phyloP scores from a whole-genome alignment of 2,329 filamentous ascomycete species.

The Aspergillus unguis region DNA sequence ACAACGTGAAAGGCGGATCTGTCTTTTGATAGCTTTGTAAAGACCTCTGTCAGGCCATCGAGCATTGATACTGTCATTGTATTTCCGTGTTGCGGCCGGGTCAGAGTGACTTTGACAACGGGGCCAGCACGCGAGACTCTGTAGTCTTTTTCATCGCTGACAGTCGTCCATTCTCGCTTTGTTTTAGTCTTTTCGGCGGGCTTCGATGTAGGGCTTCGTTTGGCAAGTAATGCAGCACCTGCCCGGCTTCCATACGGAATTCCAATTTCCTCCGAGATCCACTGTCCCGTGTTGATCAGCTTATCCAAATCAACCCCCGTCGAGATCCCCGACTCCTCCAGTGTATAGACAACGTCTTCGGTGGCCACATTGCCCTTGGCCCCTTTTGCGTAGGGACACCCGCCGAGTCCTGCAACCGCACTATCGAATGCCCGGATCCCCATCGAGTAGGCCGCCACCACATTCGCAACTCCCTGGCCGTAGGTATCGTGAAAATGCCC shows the following conservation, averaged over 20 bases:
- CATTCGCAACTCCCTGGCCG: constrained; percentile 79
- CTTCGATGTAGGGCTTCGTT: background rate
- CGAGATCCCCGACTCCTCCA: constrained; percentile 59
- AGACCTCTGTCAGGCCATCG: constrained; percentile 26
- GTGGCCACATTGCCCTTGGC: constrained; percentile 84
- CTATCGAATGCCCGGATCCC: constrained; percentile 77
- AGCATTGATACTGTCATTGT: constrained; percentile 40
- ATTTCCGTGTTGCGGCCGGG: constrained; percentile 40
- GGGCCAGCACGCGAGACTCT: constrained; percentile 29
- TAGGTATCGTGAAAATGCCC: constrained; percentile 91
- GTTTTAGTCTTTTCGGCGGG: background rate
- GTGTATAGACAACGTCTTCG: constrained; percentile 76
- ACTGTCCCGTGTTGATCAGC: constrained; percentile 65
- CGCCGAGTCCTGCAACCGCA: constrained; percentile 75
- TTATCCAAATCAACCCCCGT: constrained; percentile 66
- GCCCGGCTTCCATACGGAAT: constrained; percentile 23
- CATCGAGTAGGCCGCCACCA: constrained; percentile 70
- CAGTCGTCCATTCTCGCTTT: constrained; percentile 19
- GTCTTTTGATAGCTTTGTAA: constrained; percentile 25
- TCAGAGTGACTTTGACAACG: constrained; percentile 33
- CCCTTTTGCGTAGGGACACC: constrained; percentile 80
- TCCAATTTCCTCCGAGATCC: constrained; percentile 56
- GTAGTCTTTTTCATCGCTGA: constrained; percentile 23
- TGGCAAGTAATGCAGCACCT: constrained; percentile 19
- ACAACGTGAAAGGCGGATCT: constrained; percentile 33